Conservation (phyloP, 352 stramenopile genomes). For the Pythium sukuiense region DNA sequence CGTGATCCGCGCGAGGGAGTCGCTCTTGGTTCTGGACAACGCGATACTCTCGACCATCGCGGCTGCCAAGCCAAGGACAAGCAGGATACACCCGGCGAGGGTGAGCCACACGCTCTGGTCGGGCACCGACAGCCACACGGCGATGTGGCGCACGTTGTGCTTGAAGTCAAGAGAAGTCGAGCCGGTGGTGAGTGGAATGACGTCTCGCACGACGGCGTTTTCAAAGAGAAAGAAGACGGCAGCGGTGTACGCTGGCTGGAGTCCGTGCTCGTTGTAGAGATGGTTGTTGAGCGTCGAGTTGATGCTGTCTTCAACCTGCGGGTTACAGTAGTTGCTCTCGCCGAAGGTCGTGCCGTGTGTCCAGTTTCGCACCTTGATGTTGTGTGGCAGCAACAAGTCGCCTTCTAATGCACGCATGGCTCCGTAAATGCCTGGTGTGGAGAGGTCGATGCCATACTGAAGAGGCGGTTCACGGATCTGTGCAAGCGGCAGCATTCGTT, state of each 20-base stretch:
- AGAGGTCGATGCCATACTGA: background rate
- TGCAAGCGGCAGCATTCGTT: background rate
- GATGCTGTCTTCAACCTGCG: background rate
- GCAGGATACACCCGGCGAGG: background rate
- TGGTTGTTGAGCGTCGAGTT: slow-evolving; percentile 6
- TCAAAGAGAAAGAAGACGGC: slow-evolving; percentile 4
- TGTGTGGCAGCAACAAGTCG: background rate
- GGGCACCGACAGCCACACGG: background rate
- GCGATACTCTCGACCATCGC: background rate
- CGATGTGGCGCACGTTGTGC: background rate
- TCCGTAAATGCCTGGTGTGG: background rate
- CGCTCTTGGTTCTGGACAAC: background rate
- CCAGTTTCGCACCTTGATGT: background rate
- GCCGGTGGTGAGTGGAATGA: background rate
- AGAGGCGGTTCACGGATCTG: background rate
- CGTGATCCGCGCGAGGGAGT: background rate
- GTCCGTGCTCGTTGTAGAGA: slow-evolving; percentile 1
- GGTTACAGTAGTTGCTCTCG: background rate
- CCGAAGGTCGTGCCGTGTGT: background rate
- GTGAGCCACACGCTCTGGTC: background rate
- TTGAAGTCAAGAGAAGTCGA: background rate
- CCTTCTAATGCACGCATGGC: background rate
- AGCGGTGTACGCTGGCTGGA: slow-evolving; percentile 5
- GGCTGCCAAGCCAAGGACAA: background rate
- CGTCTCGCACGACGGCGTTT: slow-evolving; percentile 1